Conservation (phyloP, 306 rosid genomes). For the Alnus glutinosa region DNA sequence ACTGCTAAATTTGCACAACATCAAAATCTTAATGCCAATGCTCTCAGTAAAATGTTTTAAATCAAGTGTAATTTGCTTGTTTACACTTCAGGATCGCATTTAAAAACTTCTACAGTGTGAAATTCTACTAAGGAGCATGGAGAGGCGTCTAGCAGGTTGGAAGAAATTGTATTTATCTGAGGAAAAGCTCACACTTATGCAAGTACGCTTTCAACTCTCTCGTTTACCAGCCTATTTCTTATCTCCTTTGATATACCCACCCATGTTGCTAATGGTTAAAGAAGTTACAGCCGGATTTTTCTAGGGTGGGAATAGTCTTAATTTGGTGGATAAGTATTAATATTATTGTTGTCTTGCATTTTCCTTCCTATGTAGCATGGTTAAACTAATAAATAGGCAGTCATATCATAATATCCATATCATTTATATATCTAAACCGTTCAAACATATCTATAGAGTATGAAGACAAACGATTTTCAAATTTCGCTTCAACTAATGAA, state of each 20-base stretch:
- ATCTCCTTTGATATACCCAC: neutral
- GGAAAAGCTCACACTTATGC: neutral
- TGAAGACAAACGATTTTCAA: no score
- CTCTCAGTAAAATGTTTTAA: no score
- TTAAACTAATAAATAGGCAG: neutral
- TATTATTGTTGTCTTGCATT: neutral
- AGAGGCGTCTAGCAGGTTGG: neutral
- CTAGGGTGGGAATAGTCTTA: no score
- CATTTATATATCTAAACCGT: no score
- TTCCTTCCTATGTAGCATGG: neutral
- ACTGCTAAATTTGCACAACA: neutral
- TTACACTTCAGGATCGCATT: neutral
- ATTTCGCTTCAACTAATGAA: neutral
- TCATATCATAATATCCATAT: neutral
- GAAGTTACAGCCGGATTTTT: neutral
- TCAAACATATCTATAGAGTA: neutral
- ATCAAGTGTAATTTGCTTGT: neutral
- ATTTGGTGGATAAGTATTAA: neutral
- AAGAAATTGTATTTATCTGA: neutral
- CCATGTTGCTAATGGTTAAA: neutral
- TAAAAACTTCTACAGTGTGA: neutral
- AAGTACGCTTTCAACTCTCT: neutral
- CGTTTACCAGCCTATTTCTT: neutral
- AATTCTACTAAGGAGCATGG: no score
- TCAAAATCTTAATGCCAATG: neutral